A percentile compares a stretch with the other conserved stretches of the same genome.
Conservation (phyloP, 371 early-diverging fungal genomes). For the Choanephora cucurbitarum region DNA sequence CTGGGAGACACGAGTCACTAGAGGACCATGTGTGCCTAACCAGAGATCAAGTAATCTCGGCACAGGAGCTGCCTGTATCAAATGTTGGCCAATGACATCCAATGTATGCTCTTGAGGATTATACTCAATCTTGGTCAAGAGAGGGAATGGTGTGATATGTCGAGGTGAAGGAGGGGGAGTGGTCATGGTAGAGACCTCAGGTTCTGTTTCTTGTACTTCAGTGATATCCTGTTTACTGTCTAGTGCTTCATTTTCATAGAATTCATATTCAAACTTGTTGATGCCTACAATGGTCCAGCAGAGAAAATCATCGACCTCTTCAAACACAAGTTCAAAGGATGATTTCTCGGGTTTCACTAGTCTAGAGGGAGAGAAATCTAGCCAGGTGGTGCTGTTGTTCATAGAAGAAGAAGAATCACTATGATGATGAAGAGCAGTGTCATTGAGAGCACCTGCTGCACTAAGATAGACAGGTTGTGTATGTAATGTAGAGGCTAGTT, state of each 20-base stretch:
- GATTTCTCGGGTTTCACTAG: conserved; percentile 36
- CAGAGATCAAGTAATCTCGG: conserved; percentile 39
- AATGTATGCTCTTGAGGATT: conserved; percentile 29
- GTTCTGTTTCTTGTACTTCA: conserved; percentile 7
- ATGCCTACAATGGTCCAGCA: conserved; percentile 90
- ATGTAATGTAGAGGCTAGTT: conserved; percentile 41
- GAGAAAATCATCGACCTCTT: conserved; percentile 71
- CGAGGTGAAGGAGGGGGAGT: conserved; percentile 22
- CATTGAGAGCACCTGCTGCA: conserved; percentile 30
- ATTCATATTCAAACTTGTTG: conserved; percentile 57
- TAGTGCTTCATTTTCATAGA: conserved; percentile 42
- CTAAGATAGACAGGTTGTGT: conserved; percentile 39
- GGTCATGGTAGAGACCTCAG: not conserved
- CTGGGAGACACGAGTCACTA: conserved; percentile 20
- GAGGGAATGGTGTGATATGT: conserved; percentile 36
- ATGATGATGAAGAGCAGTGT: conserved; percentile 25
- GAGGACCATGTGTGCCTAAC: conserved; percentile 42
- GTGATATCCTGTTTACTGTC: conserved; percentile 8
- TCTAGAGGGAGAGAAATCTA: conserved; percentile 37
- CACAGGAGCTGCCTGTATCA: conserved; percentile 29
- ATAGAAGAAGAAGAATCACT: conserved; percentile 9
- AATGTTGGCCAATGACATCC: conserved; percentile 33
- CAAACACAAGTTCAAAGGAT: conserved; percentile 24
- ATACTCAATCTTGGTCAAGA: conserved; percentile 34
- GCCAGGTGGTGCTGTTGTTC: conserved; percentile 23